phyloP scores from a whole-genome alignment of 257 asterid genomes.

The Orobanche coerulescens region DNA sequence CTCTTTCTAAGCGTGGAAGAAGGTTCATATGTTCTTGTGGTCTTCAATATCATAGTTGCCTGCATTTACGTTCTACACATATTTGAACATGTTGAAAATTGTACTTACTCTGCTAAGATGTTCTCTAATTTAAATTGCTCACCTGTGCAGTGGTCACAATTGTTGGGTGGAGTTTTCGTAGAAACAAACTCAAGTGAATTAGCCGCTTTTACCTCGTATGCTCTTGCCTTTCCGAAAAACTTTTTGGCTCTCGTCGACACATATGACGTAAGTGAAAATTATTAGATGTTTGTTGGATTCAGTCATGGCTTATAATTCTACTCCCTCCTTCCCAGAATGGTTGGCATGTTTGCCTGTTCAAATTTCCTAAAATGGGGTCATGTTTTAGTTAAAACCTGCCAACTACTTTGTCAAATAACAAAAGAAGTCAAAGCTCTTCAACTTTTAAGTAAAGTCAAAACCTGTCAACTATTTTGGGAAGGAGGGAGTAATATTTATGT shows the following conservation, averaged over 20 bases:
- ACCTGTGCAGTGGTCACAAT: constrained; percentile 41
- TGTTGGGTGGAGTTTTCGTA: constrained; percentile 43
- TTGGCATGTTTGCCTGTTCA: no score
- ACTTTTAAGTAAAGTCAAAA: no score
- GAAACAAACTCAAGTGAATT: constrained; percentile 94
- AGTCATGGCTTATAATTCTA: no score
- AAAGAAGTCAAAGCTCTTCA: no score
- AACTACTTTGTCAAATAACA: no score
- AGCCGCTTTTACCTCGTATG: constrained; percentile 86
- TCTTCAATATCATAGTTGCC: background rate
- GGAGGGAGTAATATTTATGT: constrained; percentile 5
- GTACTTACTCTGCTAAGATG: constrained; percentile 2
- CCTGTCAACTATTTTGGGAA: no score
- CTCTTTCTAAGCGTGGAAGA: background rate
- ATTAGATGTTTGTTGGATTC: no score
- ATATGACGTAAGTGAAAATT: constrained; percentile 68
- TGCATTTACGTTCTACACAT: background rate
- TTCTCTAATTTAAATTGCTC: constrained; percentile 15
- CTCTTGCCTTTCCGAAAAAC: constrained; percentile 79
- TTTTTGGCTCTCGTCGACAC: constrained; percentile 98
- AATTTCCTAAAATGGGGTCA: no score
- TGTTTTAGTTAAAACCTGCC: no score
- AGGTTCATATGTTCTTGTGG: constrained; percentile 8
- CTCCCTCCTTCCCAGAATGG: no score
- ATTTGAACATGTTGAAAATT: constrained; percentile 3